phyloP scores from a whole-genome alignment of 306 rosid species.

The Chamaecrista fasciculata region DNA sequence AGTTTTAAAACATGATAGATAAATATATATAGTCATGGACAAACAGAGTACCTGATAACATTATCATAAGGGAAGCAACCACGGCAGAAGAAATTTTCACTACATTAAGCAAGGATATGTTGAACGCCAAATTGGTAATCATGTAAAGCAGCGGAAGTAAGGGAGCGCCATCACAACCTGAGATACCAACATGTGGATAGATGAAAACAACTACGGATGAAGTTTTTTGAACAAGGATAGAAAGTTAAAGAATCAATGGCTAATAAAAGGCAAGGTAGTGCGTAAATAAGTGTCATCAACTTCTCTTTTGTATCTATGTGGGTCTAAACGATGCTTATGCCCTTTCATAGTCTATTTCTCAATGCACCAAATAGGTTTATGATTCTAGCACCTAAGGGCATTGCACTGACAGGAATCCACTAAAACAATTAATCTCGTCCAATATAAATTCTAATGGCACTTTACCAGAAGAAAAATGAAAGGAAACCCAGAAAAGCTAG shows the following conservation, averaged over 20 bases:
- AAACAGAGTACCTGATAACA: constrained; percentile 70
- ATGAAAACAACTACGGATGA: constrained; percentile 1
- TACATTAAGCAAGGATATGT: constrained; percentile 65
- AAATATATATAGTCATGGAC: not conserved
- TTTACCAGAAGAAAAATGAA: constrained; percentile 26
- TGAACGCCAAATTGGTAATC: constrained; percentile 66
- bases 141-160: constrained; percentile 82
- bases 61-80: constrained; percentile 72
- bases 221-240: not conserved
- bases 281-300: not conserved
- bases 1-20: too few relatives aligned
- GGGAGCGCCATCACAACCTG: constrained; percentile 87
- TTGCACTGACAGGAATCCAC: constrained; percentile 18
- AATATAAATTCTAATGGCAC: constrained; percentile 8
- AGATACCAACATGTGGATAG: constrained; percentile 2
- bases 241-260: constrained; percentile 18
- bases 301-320: not conserved
- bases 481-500: constrained; percentile 1
- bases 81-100: constrained; percentile 81
- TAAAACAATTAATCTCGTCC: not conserved
- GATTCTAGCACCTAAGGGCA: not conserved
- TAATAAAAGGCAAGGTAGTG: not conserved
- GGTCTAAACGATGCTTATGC: not conserved
- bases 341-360: not conserved
- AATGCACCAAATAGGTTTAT: not conserved